A percentile compares a stretch with the other conserved stretches of the same genome.
These are phyloP conservation scores for Wallacemonas sp. DNA, from an alignment of 208 protist genomes.

Conservation along the genomic window DNA sequence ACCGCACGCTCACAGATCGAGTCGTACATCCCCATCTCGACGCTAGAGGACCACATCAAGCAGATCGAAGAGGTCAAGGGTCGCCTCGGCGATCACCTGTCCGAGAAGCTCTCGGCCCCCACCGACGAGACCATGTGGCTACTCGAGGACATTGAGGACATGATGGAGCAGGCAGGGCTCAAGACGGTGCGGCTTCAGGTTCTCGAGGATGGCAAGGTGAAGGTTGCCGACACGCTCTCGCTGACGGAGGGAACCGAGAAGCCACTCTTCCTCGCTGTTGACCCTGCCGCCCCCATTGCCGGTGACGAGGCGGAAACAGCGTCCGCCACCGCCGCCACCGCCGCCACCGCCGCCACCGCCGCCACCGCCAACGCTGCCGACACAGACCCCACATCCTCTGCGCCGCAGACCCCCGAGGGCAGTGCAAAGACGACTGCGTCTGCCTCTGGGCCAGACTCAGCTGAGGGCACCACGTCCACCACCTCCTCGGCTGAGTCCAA, in stretches of 20 bases:
- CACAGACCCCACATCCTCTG: background rate
- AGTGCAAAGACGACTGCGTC: background rate
- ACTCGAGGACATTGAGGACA: constrained; percentile 88
- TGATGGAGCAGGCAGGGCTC: constrained; percentile 76
- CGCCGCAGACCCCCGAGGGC: background rate
- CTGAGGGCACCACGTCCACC: background rate
- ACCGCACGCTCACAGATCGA: constrained; percentile 59
- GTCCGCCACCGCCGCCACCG: background rate
- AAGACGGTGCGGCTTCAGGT: constrained; percentile 75
- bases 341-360: background rate
- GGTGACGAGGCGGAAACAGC: background rate
- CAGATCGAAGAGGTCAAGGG: constrained; percentile 72
- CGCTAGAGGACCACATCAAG: constrained; percentile 80
- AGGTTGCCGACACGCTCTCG: constrained; percentile 35
- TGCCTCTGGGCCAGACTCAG: background rate
- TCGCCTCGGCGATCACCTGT: constrained; percentile 64
- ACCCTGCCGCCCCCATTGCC: background rate
- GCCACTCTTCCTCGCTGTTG: constrained; percentile 55
- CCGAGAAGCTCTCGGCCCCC: constrained; percentile 58
- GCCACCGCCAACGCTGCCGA: background rate
- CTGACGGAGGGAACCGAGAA: constrained; percentile 82
- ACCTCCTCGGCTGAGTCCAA: background rate
- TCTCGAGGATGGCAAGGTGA: constrained; percentile 66
- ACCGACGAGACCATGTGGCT: constrained; percentile 82
- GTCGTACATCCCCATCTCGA: constrained; percentile 84